Conservation (phyloP, 352 stramenopile species). For the Globisporangium nunn region DNA sequence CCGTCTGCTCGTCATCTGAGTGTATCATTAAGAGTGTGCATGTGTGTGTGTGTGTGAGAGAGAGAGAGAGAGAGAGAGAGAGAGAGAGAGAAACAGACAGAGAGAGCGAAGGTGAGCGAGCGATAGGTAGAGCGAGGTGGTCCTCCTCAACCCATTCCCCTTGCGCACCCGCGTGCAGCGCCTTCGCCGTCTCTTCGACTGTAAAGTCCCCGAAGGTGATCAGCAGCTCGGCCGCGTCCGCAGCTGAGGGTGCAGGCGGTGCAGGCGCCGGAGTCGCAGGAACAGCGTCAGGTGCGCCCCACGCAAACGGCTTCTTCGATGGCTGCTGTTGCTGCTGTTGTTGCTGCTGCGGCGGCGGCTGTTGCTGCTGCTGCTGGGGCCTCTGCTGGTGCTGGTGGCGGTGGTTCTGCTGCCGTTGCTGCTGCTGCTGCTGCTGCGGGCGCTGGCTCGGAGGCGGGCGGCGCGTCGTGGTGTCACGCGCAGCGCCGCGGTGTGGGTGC, state of each 20-base stretch:
- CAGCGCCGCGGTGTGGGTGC: not conserved
- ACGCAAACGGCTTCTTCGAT: constrained; percentile 7
- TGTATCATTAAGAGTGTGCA: not conserved
- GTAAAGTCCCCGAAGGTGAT: constrained; percentile 83
- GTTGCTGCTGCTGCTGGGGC: not conserved
- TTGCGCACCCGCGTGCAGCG: constrained; percentile 36
- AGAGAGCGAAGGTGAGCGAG: no score
- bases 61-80: no score
- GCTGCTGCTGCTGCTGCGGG: not conserved
- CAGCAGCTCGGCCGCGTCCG: constrained; percentile 14
- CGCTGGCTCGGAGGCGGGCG: no score
- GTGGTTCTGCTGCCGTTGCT: not conserved
- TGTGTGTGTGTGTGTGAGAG: no score
- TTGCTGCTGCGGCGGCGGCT: not conserved
- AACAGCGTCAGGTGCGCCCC: constrained; percentile 3
- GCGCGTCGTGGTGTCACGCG: not conserved
- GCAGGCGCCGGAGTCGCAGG: not conserved
- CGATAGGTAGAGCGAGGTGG: not conserved
- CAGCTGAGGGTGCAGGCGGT: not conserved
- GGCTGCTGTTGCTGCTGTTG: not conserved
- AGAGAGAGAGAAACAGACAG: no score
- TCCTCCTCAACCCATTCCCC: constrained; percentile 8
- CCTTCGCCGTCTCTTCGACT: constrained; percentile 47
- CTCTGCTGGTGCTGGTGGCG: not conserved
- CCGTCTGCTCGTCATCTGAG: not conserved